Base-by-base conservation (phyloP, 768 basidiomycete genomes). In the Nevesoporus exiguus region DNA sequence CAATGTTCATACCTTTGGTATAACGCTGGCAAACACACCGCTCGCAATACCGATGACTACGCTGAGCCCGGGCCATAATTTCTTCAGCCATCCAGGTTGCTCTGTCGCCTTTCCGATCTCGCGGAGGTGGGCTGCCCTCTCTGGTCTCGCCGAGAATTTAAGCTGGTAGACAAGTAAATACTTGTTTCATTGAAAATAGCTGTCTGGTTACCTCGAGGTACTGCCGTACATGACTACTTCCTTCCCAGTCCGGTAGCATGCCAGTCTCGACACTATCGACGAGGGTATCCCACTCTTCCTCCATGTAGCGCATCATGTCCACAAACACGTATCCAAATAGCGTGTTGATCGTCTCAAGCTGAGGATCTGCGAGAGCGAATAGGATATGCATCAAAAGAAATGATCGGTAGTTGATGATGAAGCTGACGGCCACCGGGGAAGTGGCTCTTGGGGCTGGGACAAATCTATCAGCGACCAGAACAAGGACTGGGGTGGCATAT, bases 291-390 rank as follows among this genome's bases (percentile, higher is more conserved):
- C 60, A 60, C 30, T 60, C 62, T n/a, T 64, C 50, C 19, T 62
- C 65, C 46, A 65, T 55, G 43, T 50, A 49, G 14, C 58, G 47
- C n/a, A 57, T 49, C 55, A 66, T 58, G 27, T 67, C 66, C 1
- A 67, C 6, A 14, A 66, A 62, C 2, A 58, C 43, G 25, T 53
- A 62, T 9, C 49, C 52, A 42, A 57, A 67, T 3, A 65, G 24
- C 0, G 58, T 57, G 31, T 47, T 56, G 24, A 60, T 48, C n/a
- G 54, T 62, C 27, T 63, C 64, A 4, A 63, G 51, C 15, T 48
- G 41, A 2, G 42, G 14, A 7, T 66, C 60, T 5, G 53, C 54
- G 25, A 66, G 56, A n/a, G 60, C 62, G 34, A 67, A 66, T n/a
- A 64, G 24, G 39, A 43, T 21, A 17, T 67, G 62, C 53, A 54